These are phyloP conservation scores for Colletotrichum zoysiae DNA, from an alignment of 2,329 filamentous ascomycete genomes.

Conservation along the genomic window DNA sequence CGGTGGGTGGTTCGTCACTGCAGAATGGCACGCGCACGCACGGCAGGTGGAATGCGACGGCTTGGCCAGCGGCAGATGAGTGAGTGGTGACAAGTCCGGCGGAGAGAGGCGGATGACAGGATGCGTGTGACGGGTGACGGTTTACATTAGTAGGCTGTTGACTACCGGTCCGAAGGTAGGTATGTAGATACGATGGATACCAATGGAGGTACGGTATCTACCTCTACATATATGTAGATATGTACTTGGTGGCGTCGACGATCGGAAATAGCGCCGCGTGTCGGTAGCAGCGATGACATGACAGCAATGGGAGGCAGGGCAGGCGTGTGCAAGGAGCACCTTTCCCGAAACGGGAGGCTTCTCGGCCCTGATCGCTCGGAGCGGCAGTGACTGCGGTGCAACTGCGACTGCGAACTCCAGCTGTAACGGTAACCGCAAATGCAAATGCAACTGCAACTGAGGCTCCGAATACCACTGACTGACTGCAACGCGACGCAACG, in stretches of 20 bases:
- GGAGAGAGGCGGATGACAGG: conserved; percentile 20
- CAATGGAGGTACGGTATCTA: too few species aligned
- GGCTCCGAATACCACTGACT: too few species aligned
- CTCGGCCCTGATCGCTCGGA: too few species aligned
- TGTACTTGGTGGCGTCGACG: conserved; percentile 29
- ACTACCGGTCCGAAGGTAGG: background rate
- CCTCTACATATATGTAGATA: too few species aligned
- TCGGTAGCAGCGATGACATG: background rate
- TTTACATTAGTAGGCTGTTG: background rate
- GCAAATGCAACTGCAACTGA: too few species aligned
- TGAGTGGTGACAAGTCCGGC: conserved; percentile 16
- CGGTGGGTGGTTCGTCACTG: background rate
- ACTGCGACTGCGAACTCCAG: too few species aligned
- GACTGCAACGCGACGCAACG: too few species aligned
- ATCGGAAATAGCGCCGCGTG: conserved; percentile 26
- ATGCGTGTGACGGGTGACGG: conserved; percentile 2
- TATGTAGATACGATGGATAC: too few species aligned
- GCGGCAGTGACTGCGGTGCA: too few species aligned
- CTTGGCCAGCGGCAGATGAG: conserved; percentile 19
- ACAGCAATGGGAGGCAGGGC: background rate
- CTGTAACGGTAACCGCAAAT: too few species aligned
- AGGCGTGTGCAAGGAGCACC: background rate
- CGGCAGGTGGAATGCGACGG: conserved; percentile 30
- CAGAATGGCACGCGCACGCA: conserved; percentile 16
- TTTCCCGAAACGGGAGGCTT: too few species aligned